Evolutionary conservation across 2,329 filamentous ascomycete species (phyloP).

Genomic region (Cladosporium oxysporum): DNA sequence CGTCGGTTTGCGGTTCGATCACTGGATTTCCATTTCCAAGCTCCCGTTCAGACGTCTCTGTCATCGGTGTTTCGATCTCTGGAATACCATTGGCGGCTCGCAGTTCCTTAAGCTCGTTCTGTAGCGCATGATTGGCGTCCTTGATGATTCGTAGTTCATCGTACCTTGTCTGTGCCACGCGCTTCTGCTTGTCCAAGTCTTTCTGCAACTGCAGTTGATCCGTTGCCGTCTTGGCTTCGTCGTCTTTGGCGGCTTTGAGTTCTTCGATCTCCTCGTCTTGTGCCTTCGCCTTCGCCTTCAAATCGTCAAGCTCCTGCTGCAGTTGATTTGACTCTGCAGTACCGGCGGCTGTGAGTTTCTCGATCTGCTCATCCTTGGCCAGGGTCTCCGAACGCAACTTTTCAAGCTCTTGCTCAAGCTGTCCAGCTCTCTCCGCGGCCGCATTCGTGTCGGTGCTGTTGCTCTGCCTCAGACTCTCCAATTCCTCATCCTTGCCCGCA

Average conservation of each 20-base stretch:
- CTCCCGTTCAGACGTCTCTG: constrained; percentile 22
- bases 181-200: constrained; percentile 18
- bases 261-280: constrained; percentile 17
- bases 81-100: constrained; percentile 20
- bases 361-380: constrained; percentile 18
- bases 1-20: constrained; percentile 13
- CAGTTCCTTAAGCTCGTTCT: constrained; percentile 21
- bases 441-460: constrained; percentile 15
- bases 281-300: constrained; percentile 27
- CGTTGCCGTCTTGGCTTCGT: background rate
- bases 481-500: constrained; percentile 13
- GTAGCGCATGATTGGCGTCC: constrained; percentile 18
- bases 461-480: constrained; percentile 2
- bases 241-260: constrained; percentile 4
- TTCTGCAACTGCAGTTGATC: constrained; percentile 18
- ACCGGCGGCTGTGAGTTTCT: background rate
- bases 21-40: constrained; percentile 4
- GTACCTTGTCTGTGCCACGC: constrained; percentile 17
- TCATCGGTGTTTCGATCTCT: constrained; percentile 17
- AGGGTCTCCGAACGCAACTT: constrained; percentile 27
- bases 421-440: background rate
- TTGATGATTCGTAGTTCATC: constrained; percentile 19
- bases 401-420: constrained; percentile 8
- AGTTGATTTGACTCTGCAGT: background rate
- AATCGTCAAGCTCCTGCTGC: constrained; percentile 11